A percentile compares a stretch with the other conserved stretches of the same genome.
Evolutionary conservation across 148 eudicot genomes (phyloP).

Genomic region (Persicaria tinctoria): DNA sequence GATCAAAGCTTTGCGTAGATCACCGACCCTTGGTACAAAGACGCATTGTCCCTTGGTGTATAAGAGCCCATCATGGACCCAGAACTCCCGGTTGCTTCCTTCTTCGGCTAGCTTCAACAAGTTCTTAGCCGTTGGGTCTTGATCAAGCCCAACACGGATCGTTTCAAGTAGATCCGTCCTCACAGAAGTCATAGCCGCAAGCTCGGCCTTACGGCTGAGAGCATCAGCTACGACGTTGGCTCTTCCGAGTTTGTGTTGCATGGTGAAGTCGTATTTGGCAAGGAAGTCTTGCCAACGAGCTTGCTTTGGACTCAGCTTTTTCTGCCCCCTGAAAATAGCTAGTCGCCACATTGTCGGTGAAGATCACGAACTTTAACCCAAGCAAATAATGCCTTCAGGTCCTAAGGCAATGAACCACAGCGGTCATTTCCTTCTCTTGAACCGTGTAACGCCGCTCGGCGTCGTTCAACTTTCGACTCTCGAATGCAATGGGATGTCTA

Average conservation of each 20-base stretch:
- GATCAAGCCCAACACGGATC: neutral
- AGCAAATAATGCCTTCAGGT: constrained; percentile 5
- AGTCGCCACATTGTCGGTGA: neutral
- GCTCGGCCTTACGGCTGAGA: neutral
- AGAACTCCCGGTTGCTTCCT: neutral
- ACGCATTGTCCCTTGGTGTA: neutral
- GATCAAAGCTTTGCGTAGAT: neutral
- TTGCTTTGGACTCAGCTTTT: constrained; percentile 10
- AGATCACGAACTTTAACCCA: neutral
- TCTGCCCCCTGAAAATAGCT: constrained; percentile 5
- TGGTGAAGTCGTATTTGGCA: constrained; percentile 1
- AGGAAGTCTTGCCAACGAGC: constrained; percentile 9
- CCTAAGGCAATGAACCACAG: neutral
- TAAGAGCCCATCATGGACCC: neutral
- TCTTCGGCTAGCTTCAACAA: neutral
- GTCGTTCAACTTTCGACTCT: neutral
- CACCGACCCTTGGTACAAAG: neutral
- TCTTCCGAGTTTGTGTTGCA: neutral
- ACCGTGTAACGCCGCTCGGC: neutral
- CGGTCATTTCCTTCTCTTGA: constrained; percentile 2
- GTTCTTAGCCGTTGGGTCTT: neutral
- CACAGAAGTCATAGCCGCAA: neutral
- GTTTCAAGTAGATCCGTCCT: neutral
- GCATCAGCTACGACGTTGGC: neutral
- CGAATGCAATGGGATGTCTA: neutral